Evolutionary conservation across 768 basidiomycete species (phyloP).

Genomic region (Pulveroboletus ravenelii): DNA sequence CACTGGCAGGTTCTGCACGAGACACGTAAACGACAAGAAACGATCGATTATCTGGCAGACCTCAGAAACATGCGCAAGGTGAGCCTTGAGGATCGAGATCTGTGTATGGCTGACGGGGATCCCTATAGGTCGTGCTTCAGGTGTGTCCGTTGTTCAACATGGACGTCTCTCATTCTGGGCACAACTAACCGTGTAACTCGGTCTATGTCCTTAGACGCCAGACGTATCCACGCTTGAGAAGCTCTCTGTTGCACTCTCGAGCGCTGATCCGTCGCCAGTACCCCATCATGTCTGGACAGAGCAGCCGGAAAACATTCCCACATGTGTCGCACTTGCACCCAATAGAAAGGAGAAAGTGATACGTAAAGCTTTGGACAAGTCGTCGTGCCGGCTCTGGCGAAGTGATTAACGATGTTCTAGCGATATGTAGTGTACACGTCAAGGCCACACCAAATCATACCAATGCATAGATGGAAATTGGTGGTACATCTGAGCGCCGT

Average conservation of each 20-base stretch:
- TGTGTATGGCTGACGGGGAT: not conserved
- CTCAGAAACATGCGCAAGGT: slow-evolving; percentile 42
- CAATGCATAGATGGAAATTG: not conserved
- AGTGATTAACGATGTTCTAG: slow-evolving; percentile 7
- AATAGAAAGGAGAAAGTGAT: slow-evolving; percentile 35
- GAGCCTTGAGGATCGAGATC: not conserved
- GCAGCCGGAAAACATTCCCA: slow-evolving; percentile 40
- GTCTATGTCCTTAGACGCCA: slow-evolving; percentile 24
- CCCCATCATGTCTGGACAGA: slow-evolving; percentile 37
- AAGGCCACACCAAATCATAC: not conserved
- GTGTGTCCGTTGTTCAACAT: slow-evolving; percentile 15
- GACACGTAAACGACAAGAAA: slow-evolving; percentile 35
- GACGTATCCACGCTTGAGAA: slow-evolving; percentile 30
- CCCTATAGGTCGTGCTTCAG: slow-evolving; percentile 38
- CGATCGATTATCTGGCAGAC: slow-evolving; percentile 35
- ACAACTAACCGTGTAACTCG: too few relatives aligned
- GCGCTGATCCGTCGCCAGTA: slow-evolving; percentile 22
- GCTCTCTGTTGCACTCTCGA: slow-evolving; percentile 28
- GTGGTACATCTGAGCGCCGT: slow-evolving; percentile 7
- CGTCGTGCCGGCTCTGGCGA: slow-evolving; percentile 36
- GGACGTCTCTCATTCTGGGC: not conserved
- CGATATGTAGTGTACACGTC: not conserved
- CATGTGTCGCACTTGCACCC: slow-evolving; percentile 42
- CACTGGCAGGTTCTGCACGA: slow-evolving; percentile 35
- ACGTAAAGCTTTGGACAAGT: slow-evolving; percentile 37